Evolutionary conservation across 73 alveolate species (phyloP).

Genomic region (Blepharisma stoltei): DNA sequence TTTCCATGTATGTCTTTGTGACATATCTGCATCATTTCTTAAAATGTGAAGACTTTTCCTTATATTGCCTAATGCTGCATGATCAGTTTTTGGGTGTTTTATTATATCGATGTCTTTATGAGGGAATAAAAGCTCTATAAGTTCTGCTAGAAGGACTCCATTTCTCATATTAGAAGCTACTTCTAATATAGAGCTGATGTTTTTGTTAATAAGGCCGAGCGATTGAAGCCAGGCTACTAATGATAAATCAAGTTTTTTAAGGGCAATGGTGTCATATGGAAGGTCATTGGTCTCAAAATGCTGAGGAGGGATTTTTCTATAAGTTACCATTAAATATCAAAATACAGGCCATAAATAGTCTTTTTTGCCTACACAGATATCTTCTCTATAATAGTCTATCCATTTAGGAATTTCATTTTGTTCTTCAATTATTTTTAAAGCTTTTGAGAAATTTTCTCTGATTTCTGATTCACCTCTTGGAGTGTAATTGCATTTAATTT

Average conservation of each 20-base stretch:
- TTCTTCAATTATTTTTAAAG: background rate
- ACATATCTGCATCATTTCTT: background rate
- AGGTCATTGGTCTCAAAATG: background rate
- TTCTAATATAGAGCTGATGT: background rate
- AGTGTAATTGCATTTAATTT: background rate
- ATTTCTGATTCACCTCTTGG: conserved; percentile 14
- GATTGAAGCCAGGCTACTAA: conserved; percentile 3
- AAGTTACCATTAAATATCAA: background rate
- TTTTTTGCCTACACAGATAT: background rate
- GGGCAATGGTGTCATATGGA: conserved; percentile 4
- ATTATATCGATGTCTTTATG: background rate
- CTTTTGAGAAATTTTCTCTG: background rate
- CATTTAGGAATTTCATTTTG: background rate
- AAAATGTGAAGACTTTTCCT: background rate
- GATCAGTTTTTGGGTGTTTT: conserved; percentile 15
- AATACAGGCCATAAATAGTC: conserved; percentile 14
- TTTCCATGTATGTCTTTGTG: conserved; percentile 8
- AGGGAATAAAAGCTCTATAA: background rate
- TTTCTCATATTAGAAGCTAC: conserved; percentile 6
- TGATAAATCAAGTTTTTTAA: conserved; percentile 10
- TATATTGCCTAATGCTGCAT: conserved; percentile 10
- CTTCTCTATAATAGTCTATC: background rate
- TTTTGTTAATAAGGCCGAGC: background rate
- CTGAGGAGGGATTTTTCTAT: background rate
- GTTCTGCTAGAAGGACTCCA: background rate